Evolutionary conservation across 1,139 yeast genomes (phyloP), one percentile per base, ranked within the genome.

Genomic region (Hyphopichia fennica): DNA sequence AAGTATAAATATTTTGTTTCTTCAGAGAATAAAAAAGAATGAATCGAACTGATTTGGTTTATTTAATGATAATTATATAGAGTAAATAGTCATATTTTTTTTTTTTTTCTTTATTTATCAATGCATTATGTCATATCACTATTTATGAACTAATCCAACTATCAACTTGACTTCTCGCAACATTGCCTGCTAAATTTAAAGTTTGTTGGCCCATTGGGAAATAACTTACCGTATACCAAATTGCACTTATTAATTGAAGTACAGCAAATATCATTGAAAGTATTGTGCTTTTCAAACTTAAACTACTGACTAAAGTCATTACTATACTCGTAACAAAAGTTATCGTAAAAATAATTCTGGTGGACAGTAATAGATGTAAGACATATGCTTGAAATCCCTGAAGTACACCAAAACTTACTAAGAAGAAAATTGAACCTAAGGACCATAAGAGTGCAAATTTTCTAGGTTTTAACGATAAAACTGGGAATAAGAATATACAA

Each of bases 401-500:
- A 38, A 81, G 58, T 0, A 81, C 75, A 2, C 81, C 83, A 54
- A 81, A 81, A 45, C 84, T 75, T 6, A 74, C 67, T 43, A 81
- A 56, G 60, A 81, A 81, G 49, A 81, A 67, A 1, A 79, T 66
- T 7, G 84, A 78, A 0, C 87, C 87, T 36, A 81, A 56, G 0
- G 84, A 75, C 84, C 86, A 81, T 38, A 81, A 62, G 16, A 79
- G 52, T 16, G 84, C 82, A 59, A 81, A 81, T 54, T 81, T 81
- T 38, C 77, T 60, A 0, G 86, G 86, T 53, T 75, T 79, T 35
- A 80, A 58, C 2, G 80, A 63, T 37, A 81, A 62, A 11, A 81
- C 65, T 1, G 87, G 86, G 59, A 81, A 77, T 40, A 81, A 61
- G 45, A 79, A 66, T 40, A 81, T 68, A 52, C 85, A 79, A 17